Evolutionary conservation across 1,284 basidiomycete genomes (phyloP).

Genomic region (Pulveroboletus sp.): DNA sequence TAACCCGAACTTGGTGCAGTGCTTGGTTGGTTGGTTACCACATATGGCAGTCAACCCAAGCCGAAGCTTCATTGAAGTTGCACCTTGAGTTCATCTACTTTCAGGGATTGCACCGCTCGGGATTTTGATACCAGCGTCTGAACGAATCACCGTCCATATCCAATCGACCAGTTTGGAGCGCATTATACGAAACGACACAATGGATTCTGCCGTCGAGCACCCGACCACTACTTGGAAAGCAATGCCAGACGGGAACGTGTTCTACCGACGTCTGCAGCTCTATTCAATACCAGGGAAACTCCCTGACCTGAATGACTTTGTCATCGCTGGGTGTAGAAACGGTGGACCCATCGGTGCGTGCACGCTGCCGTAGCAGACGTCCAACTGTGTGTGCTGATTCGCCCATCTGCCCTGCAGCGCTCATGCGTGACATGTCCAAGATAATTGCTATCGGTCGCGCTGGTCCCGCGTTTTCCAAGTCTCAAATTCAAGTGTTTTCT

Average conservation of each 20-base stretch:
- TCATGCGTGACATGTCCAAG: conserved; percentile 86
- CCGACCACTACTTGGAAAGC: conserved; percentile 79
- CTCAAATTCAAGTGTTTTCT: conserved; percentile 78
- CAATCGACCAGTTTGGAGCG: neutral
- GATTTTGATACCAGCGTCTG: neutral
- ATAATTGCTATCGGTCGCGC: conserved; percentile 74
- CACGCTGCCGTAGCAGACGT: neutral
- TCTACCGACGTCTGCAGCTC: conserved; percentile 79
- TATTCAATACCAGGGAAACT: conserved; percentile 85
- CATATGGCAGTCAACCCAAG: too few species aligned
- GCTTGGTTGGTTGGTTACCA: neutral
- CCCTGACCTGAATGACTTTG: conserved; percentile 78
- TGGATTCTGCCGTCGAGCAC: conserved; percentile 54
- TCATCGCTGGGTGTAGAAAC: conserved; percentile 80
- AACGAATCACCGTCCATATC: neutral
- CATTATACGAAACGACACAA: conserved; percentile 10
- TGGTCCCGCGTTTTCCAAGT: conserved; percentile 63
- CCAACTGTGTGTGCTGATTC: conserved; percentile 2
- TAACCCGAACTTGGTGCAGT: too few species aligned
- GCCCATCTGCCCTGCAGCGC: conserved; percentile 49
- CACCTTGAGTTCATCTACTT: neutral
- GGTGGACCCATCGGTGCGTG: conserved; percentile 84
- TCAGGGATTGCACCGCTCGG: neutral
- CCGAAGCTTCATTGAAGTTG: too few species aligned
- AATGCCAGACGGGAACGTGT: conserved; percentile 76